A percentile compares a stretch with the other conserved stretches of the same genome.
These are phyloP conservation scores for Tirmania nivea DNA, from an alignment of 495 filamentous ascomycete species.

Conservation along the genomic window DNA sequence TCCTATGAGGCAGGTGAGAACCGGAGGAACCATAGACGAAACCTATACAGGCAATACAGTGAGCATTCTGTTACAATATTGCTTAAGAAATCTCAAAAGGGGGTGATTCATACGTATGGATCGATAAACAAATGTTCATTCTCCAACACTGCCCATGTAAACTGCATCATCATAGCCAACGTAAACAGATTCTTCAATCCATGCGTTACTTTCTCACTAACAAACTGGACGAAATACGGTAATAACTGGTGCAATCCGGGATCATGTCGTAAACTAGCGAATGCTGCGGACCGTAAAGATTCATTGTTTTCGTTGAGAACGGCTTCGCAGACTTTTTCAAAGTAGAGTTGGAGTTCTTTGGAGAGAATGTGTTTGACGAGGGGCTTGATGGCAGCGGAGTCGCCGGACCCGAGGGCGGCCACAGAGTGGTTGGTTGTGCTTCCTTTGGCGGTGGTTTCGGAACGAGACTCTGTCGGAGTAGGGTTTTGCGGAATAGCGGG, in stretches of 20 bases:
- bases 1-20: slow-evolving; percentile 76
- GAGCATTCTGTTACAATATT: slow-evolving; percentile 3
- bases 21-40: slow-evolving; percentile 62
- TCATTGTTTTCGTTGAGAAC: slow-evolving; percentile 68
- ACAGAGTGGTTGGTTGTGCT: slow-evolving; percentile 62
- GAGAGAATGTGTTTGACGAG: slow-evolving; percentile 86
- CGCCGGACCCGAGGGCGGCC: slow-evolving; percentile 36
- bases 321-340: slow-evolving; percentile 73
- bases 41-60: slow-evolving; percentile 10
- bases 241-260: slow-evolving; percentile 85
- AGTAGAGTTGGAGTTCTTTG: slow-evolving; percentile 91
- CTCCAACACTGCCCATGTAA: slow-evolving; percentile 58
- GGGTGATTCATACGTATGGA: slow-evolving; percentile 44
- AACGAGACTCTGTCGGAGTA: slow-evolving; percentile 53
- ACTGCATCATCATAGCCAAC: slow-evolving; percentile 72
- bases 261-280: slow-evolving; percentile 61
- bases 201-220: slow-evolving; percentile 85
- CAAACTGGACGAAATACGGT: slow-evolving; percentile 88
- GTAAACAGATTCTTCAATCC: slow-evolving; percentile 66
- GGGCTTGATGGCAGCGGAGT: slow-evolving; percentile 65
- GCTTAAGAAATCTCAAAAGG: background rate
- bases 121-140: slow-evolving; percentile 69
- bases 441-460: slow-evolving; percentile 73
- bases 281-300: slow-evolving; percentile 54
- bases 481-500: slow-evolving; percentile 92